A percentile compares a stretch with the other conserved stretches of the same genome.
Evolutionary conservation across 2,329 filamentous ascomycete genomes (phyloP).

Genomic region (Pseudomassariella vexata): DNA sequence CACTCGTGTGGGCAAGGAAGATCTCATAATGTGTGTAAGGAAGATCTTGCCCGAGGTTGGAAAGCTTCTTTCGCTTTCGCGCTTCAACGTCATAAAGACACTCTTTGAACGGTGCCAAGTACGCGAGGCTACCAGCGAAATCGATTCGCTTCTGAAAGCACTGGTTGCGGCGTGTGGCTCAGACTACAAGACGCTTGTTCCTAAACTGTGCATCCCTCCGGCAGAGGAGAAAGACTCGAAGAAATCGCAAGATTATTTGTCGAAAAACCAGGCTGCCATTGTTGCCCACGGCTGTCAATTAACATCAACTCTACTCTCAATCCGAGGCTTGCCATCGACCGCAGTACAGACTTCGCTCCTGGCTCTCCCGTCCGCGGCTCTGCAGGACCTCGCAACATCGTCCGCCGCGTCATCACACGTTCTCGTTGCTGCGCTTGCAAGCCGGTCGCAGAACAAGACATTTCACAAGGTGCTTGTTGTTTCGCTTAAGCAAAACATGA

Average conservation of each 20-base stretch:
- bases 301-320: slow-evolving; percentile 70
- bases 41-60: slow-evolving; percentile 69
- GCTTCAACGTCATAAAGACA: slow-evolving; percentile 73
- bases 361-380: slow-evolving; percentile 46
- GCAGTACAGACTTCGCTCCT: slow-evolving; percentile 70
- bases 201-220: slow-evolving; percentile 42
- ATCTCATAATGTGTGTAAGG: slow-evolving; percentile 67
- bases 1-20: slow-evolving; percentile 79
- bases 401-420: slow-evolving; percentile 45
- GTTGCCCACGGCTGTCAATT: slow-evolving; percentile 73
- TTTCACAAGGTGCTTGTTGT: slow-evolving; percentile 52
- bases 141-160: slow-evolving; percentile 40
- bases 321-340: slow-evolving; percentile 62
- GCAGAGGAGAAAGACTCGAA: slow-evolving; percentile 24
- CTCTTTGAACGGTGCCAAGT: slow-evolving; percentile 77
- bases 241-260: slow-evolving; percentile 29
- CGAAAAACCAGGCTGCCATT: slow-evolving; percentile 52
- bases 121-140: slow-evolving; percentile 53
- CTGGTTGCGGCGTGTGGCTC: slow-evolving; percentile 42
- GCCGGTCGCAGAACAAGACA: slow-evolving; percentile 39
- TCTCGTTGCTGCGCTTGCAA: slow-evolving; percentile 43
- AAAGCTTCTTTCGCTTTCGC: slow-evolving; percentile 65
- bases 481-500: slow-evolving; percentile 36
- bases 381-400: slow-evolving; percentile 58
- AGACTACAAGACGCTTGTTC: slow-evolving; percentile 40